phyloP scores from a whole-genome alignment of 495 filamentous ascomycete species.

The Aspergillus homomorphus region DNA sequence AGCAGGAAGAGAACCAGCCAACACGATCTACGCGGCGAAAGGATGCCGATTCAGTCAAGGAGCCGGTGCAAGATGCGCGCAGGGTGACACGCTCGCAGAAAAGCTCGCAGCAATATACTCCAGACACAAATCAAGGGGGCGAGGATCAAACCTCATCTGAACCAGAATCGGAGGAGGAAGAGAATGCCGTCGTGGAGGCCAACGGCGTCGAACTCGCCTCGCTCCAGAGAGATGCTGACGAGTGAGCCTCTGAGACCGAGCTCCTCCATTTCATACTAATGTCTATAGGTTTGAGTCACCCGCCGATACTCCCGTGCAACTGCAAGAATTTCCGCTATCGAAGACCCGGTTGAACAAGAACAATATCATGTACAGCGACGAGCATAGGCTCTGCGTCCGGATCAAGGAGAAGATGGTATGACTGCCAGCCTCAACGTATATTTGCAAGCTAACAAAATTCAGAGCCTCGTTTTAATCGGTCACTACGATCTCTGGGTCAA shows the following conservation, averaged over 20 bases:
- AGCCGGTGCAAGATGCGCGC: slow-evolving; percentile 6
- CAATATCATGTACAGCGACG: slow-evolving; percentile 42
- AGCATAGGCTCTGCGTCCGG: slow-evolving; percentile 38
- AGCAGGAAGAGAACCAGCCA: slow-evolving; percentile 16
- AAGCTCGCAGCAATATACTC: background rate
- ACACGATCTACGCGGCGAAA: slow-evolving; percentile 29
- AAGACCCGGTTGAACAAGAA: slow-evolving; percentile 39
- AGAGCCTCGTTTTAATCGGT: slow-evolving; percentile 68
- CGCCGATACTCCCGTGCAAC: slow-evolving; percentile 28
- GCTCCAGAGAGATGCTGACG: slow-evolving; percentile 29
- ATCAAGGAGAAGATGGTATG: slow-evolving; percentile 45
- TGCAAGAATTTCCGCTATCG: slow-evolving; percentile 44
- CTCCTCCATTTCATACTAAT: slow-evolving; percentile 15
- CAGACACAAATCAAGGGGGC: background rate
- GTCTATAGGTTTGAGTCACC: slow-evolving; percentile 34
- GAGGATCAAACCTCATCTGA: slow-evolving; percentile 10
- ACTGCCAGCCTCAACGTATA: background rate
- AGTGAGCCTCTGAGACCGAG: slow-evolving; percentile 10
- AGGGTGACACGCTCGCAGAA: slow-evolving; percentile 5
- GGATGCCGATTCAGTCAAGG: slow-evolving; percentile 12
- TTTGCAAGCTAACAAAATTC: slow-evolving; percentile 16
- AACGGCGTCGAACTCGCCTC: slow-evolving; percentile 25
- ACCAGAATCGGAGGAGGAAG: slow-evolving; percentile 22
- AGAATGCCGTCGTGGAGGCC: slow-evolving; percentile 20
- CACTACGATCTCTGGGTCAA: slow-evolving; percentile 70